These are phyloP conservation scores for Stromatinia cepivora DNA, from an alignment of 2,329 filamentous ascomycete genomes.

Conservation along the genomic window DNA sequence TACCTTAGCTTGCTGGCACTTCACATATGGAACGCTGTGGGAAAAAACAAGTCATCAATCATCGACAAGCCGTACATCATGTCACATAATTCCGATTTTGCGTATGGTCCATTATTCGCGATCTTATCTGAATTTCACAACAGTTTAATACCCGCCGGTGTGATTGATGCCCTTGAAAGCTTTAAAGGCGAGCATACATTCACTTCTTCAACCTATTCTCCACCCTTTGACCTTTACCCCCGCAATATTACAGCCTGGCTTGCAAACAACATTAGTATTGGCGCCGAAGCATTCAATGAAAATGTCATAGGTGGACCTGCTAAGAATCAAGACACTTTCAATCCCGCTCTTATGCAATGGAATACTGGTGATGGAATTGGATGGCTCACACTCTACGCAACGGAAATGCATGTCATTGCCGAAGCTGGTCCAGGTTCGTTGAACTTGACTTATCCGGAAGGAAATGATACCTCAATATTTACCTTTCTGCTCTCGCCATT, in stretches of 20 bases:
- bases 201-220: conserved; percentile 54
- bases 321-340: conserved; percentile 54
- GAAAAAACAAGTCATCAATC: conserved; percentile 43
- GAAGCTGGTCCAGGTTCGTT: conserved; percentile 47
- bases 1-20: conserved; percentile 59
- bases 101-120: conserved; percentile 57
- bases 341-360: conserved; percentile 63
- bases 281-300: conserved; percentile 58
- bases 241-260: conserved; percentile 63
- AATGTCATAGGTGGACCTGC: conserved; percentile 56
- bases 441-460: conserved; percentile 54
- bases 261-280: conserved; percentile 57
- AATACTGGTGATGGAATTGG: conserved; percentile 43
- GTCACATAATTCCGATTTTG: conserved; percentile 60
- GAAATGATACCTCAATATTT: conserved; percentile 51
- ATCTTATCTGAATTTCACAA: conserved; percentile 53
- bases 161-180: conserved; percentile 44
- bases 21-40: conserved; percentile 59
- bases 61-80: conserved; percentile 42
- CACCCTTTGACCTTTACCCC: conserved; percentile 56
- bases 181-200: conserved; percentile 58
- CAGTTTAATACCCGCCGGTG: conserved; percentile 47
- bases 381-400: conserved; percentile 40
- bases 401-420: conserved; percentile 45
- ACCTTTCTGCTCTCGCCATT: conserved; percentile 53